phyloP scores from a whole-genome alignment of 192 early-diverging fungal species.

The Gonapodya prolifera region DNA sequence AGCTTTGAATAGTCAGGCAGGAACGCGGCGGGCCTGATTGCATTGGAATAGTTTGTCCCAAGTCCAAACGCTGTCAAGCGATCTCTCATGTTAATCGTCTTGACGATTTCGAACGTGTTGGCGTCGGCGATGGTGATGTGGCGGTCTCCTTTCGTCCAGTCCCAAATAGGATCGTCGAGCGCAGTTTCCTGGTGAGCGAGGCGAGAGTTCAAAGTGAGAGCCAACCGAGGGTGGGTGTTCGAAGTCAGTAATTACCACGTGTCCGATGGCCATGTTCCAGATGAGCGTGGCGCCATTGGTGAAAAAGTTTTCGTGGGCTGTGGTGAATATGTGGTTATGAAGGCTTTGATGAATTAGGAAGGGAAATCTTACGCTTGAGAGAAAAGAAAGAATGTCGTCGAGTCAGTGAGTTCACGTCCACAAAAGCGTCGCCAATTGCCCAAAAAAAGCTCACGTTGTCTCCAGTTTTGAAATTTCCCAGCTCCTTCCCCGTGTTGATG shows the following conservation, averaged over 20 bases:
- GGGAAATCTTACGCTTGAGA: no score
- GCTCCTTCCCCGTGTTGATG: conserved; percentile 6
- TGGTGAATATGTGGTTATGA: background rate
- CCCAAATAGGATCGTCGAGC: conserved; percentile 5
- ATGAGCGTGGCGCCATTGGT: conserved; percentile 2
- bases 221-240: no score
- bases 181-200: conserved; percentile 10
- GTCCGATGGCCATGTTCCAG: conserved; percentile 14
- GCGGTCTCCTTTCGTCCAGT: conserved; percentile 13
- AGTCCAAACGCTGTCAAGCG: background rate
- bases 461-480: background rate
- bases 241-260: no score
- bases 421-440: no score
- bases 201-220: conserved; percentile 6
- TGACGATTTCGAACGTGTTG: conserved; percentile 3
- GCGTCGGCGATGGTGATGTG: conserved; percentile 12
- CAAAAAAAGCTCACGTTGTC: conserved; percentile 2
- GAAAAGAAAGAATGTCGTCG: background rate
- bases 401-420: background rate
- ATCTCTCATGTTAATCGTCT: conserved; percentile 4
- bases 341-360: no score
- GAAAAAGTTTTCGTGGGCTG: conserved; percentile 1
- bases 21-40: conserved; percentile 8
- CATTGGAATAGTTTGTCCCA: background rate
- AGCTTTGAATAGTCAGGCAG: conserved; percentile 6